These are phyloP conservation scores for Laetiporus sulphureus DNA, from an alignment of 1,284 basidiomycete genomes.

Conservation along the genomic window DNA sequence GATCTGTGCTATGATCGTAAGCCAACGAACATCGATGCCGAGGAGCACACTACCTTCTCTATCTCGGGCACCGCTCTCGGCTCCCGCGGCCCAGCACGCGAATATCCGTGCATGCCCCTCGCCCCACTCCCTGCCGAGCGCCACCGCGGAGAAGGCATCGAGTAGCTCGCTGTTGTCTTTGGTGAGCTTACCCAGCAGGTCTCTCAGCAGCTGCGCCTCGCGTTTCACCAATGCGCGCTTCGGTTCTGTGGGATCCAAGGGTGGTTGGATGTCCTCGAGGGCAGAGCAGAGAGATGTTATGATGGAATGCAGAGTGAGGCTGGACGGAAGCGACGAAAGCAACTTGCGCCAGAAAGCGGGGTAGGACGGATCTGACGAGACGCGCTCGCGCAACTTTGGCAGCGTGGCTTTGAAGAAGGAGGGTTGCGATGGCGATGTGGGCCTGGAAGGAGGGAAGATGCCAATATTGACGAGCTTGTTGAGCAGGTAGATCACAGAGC, in stretches of 20 bases:
- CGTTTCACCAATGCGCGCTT: constrained; percentile 41
- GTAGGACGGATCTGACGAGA: constrained; percentile 31
- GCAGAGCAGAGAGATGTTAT: constrained; percentile 52
- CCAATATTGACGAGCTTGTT: constrained; percentile 62
- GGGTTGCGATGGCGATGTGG: constrained; percentile 45
- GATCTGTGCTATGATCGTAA: constrained; percentile 28
- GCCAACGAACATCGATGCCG: constrained; percentile 1
- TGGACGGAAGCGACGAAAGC: constrained; percentile 44
- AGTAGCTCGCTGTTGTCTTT: constrained; percentile 43
- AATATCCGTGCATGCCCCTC: constrained; percentile 54
- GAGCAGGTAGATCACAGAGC: constrained; percentile 44
- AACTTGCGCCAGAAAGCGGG: constrained; percentile 43
- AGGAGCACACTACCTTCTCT: constrained; percentile 28
- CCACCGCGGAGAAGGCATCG: constrained; percentile 42
- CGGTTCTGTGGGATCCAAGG: constrained; percentile 24
- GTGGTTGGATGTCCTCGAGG: constrained; percentile 26
- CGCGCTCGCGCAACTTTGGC: constrained; percentile 39
- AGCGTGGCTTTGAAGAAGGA: constrained; percentile 57
- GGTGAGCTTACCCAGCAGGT: constrained; percentile 41
- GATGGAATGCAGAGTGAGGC: constrained; percentile 47
- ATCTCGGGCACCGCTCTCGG: constrained; percentile 25
- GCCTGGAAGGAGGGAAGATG: constrained; percentile 45
- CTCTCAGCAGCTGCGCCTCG: constrained; percentile 41
- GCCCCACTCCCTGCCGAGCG: constrained; percentile 51
- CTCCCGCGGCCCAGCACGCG: constrained; percentile 54